Evolutionary conservation across 768 basidiomycete genomes (phyloP).

Genomic region (Naganishia vishniacii): DNA sequence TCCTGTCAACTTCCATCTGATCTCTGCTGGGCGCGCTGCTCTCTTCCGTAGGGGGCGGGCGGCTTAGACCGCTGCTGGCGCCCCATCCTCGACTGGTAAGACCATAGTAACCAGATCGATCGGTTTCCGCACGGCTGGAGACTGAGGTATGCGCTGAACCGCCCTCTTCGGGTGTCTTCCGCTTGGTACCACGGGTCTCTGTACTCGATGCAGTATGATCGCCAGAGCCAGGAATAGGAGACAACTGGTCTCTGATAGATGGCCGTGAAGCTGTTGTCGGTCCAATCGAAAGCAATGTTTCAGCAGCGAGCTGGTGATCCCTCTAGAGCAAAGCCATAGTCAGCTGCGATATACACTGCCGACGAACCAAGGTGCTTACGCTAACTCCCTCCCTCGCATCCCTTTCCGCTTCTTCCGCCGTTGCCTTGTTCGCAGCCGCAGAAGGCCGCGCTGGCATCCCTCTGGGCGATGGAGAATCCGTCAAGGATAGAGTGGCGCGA

Average conservation of each 20-base stretch:
- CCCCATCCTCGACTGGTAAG: constrained; percentile 12
- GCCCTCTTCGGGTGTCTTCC: constrained; percentile 31
- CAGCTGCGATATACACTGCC: background rate
- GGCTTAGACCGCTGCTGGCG: background rate
- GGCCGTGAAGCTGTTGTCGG: constrained; percentile 30
- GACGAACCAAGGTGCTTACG: background rate
- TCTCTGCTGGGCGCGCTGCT: background rate
- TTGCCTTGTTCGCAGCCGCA: background rate
- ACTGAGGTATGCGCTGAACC: background rate
- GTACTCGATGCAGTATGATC: constrained; percentile 10
- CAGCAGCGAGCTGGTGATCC: constrained; percentile 47
- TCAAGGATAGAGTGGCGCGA: background rate
- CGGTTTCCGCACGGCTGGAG: background rate
- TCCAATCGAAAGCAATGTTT: constrained; percentile 45
- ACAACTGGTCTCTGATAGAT: constrained; percentile 16
- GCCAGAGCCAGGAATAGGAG: constrained; percentile 24
- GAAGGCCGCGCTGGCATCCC: background rate
- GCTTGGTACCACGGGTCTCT: constrained; percentile 39
- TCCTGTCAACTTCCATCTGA: background rate
- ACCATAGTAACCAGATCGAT: constrained; percentile 10
- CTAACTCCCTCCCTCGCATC: constrained; percentile 21
- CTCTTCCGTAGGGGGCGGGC: background rate
- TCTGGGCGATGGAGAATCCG: constrained; percentile 20
- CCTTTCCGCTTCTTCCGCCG: constrained; percentile 11
- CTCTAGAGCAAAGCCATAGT: constrained; percentile 27